A percentile compares a stretch with the other conserved stretches of the same genome.
Conservation (phyloP, 129 eudicot genomes). For the Chrysanthemum lavandulifolium region DNA sequence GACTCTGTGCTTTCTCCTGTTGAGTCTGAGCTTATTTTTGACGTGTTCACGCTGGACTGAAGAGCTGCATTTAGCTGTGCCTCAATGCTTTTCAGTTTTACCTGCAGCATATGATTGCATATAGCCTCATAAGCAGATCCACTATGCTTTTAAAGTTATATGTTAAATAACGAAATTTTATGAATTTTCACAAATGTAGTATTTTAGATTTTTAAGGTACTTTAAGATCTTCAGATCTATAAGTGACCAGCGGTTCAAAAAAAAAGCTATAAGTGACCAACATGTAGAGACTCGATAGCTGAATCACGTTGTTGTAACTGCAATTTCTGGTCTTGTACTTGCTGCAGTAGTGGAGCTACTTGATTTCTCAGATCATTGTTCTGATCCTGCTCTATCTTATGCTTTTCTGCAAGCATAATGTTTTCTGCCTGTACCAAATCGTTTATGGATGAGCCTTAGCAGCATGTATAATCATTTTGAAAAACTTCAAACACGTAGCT, state of each 20-base stretch:
- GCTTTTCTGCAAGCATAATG: constrained; percentile 72
- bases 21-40: constrained; percentile 41
- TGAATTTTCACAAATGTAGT: background rate
- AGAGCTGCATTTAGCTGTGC: constrained; percentile 56
- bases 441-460: no score
- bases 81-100: constrained; percentile 61
- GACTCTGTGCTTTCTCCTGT: constrained; percentile 58
- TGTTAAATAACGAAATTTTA: background rate
- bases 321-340: constrained; percentile 77
- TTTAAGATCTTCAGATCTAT: constrained; percentile 7
- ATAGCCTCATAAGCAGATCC: constrained; percentile 9
- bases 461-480: background rate
- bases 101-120: constrained; percentile 46
- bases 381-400: constrained; percentile 79
- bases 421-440: constrained; percentile 68
- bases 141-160: constrained; percentile 15
- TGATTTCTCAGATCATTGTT: constrained; percentile 75
- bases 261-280: constrained; percentile 24
- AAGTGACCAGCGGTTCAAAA: background rate
- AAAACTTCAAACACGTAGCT: no score
- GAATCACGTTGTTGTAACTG: constrained; percentile 76
- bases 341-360: constrained; percentile 65
- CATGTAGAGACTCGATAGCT: constrained; percentile 79
- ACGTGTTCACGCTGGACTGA: constrained; percentile 38
- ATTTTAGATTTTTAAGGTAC: background rate